Conservation (phyloP, 768 basidiomycete species). For the Tephrocybe rancida region DNA sequence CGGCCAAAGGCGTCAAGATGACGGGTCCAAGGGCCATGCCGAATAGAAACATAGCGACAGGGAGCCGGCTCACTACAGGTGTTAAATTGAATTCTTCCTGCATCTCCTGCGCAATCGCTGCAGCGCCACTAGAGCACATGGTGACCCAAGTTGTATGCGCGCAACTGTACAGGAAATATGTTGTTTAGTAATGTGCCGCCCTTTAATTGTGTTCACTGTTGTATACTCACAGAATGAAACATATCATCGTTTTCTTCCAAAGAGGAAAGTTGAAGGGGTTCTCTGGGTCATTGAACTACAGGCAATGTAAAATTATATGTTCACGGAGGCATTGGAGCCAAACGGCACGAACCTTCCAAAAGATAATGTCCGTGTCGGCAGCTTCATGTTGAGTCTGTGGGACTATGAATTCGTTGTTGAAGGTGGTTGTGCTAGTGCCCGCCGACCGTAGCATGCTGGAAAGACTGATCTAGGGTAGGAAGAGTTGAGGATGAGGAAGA, state of each 20-base stretch:
- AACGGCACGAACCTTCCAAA: conserved; percentile 17
- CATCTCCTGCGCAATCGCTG: conserved; percentile 17
- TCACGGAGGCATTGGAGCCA: background rate
- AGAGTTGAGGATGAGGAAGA: too few species aligned
- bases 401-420: too few species aligned
- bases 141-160: conserved; percentile 17
- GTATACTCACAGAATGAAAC: conserved; percentile 15
- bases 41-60: conserved; percentile 22
- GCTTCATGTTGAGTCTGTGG: too few species aligned
- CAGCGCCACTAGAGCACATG: conserved; percentile 22
- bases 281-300: conserved; percentile 19
- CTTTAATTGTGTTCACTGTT: background rate
- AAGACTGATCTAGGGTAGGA: too few species aligned
- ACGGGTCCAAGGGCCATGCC: conserved; percentile 22
- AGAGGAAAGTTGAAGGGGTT: conserved; percentile 24
- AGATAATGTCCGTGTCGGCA: conserved; percentile 16
- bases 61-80: conserved; percentile 17
- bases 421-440: too few species aligned
- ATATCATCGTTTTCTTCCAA: conserved; percentile 21
- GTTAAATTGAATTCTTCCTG: conserved; percentile 17
- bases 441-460: too few species aligned
- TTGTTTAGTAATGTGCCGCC: background rate
- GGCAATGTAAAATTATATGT: background rate
- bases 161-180: conserved; percentile 9
- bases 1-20: conserved; percentile 22